Evolutionary conservation across 208 protist species (phyloP).

Genomic region (Histomonas meleagridis): DNA sequence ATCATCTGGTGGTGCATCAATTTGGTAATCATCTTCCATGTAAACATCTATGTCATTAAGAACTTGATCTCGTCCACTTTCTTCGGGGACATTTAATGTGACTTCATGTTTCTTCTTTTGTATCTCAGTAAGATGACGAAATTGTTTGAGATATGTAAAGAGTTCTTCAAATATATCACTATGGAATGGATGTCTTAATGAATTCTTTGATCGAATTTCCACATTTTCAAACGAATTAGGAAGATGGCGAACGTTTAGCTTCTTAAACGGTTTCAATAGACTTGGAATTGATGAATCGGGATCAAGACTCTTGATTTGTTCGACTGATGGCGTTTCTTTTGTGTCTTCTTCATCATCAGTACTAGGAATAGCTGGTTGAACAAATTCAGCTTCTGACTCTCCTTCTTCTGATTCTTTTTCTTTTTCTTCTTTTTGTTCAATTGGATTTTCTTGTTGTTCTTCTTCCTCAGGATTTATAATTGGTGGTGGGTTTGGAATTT

Average conservation of each 20-base stretch:
- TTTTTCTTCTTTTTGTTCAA: neutral
- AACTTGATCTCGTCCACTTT: neutral
- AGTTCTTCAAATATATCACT: neutral
- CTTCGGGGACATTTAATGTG: neutral
- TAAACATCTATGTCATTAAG: neutral
- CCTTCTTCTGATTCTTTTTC: neutral
- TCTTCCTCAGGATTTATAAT: neutral
- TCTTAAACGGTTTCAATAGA: neutral
- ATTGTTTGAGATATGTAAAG: neutral
- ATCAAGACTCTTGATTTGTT: neutral
- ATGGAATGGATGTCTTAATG: neutral
- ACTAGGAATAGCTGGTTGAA: neutral
- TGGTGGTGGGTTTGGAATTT: too few species aligned
- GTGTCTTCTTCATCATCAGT: neutral
- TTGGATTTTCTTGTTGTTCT: neutral
- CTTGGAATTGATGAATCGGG: neutral
- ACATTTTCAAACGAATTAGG: neutral
- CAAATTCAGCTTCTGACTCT: too few species aligned
- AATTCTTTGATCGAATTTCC: neutral
- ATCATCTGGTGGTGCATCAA: neutral
- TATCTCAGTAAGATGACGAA: neutral
- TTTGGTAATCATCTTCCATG: too few species aligned
- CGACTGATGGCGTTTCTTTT: neutral
- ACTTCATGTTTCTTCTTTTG: neutral
- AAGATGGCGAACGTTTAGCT: neutral